phyloP scores from a whole-genome alignment of 495 filamentous ascomycete species.

The Darksidea phi region DNA sequence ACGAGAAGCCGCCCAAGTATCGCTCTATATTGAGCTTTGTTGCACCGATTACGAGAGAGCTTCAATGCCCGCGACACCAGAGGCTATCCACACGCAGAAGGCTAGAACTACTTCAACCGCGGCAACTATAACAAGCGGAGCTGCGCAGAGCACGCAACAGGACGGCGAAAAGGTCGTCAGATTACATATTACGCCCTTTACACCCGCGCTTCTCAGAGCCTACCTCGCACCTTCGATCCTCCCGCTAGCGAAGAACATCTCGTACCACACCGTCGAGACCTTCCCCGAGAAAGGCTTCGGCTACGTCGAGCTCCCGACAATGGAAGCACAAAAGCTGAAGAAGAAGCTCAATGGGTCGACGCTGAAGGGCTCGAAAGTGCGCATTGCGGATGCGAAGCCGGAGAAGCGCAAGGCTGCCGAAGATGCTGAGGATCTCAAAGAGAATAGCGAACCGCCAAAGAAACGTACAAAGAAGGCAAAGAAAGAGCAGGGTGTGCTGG shows the following conservation, averaged over 20 bases:
- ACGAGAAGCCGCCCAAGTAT: background rate
- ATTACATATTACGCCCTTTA: conserved; percentile 83
- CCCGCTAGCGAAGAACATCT: conserved; percentile 69
- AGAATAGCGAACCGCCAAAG: conserved; percentile 43
- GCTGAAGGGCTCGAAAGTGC: conserved; percentile 80
- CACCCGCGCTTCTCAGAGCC: conserved; percentile 63
- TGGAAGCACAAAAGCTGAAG: conserved; percentile 82
- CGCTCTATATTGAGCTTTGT: background rate
- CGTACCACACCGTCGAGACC: conserved; percentile 77
- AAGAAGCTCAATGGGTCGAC: conserved; percentile 91
- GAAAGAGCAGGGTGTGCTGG: conserved; percentile 60
- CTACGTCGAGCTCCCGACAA: conserved; percentile 74
- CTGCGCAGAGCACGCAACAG: conserved; percentile 3
- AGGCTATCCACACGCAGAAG: background rate
- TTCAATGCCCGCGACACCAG: conserved; percentile 21
- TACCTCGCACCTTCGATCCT: conserved; percentile 68
- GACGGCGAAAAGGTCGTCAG: conserved; percentile 18
- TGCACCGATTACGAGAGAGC: background rate
- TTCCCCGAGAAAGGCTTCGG: conserved; percentile 90
- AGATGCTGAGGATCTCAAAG: conserved; percentile 38
- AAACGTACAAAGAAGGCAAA: conserved; percentile 52
- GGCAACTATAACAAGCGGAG: background rate
- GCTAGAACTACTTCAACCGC: background rate
- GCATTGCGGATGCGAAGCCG: conserved; percentile 73
- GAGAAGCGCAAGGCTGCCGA: conserved; percentile 40